Percentiles rank a stretch among this genome's conserved stretches.
Evolutionary conservation across 2,329 filamentous ascomycete species (phyloP).

Genomic region (Pseudocercospora cruenta): DNA sequence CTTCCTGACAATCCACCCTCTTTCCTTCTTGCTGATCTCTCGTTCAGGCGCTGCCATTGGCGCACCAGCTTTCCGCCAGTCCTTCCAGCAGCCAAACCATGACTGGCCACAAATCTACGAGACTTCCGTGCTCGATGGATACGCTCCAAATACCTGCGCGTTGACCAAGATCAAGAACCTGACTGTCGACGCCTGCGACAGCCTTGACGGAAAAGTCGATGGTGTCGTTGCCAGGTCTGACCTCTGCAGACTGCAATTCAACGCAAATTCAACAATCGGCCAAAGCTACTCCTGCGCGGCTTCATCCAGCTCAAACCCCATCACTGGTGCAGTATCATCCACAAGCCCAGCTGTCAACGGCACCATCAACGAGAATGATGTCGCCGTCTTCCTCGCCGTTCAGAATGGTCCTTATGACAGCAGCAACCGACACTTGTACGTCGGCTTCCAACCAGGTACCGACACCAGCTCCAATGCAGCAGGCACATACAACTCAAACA

Average conservation of each 20-base stretch:
- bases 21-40: too few relatives aligned
- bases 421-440: slow-evolving; percentile 45
- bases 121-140: slow-evolving; percentile 38
- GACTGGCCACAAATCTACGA: slow-evolving; percentile 47
- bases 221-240: slow-evolving; percentile 57
- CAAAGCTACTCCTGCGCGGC: slow-evolving; percentile 50
- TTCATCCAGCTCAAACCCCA: slow-evolving; percentile 24
- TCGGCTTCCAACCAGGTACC: slow-evolving; percentile 38
- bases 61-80: slow-evolving; percentile 52
- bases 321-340: slow-evolving; percentile 4
- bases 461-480: slow-evolving; percentile 15
- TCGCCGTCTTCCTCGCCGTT: slow-evolving; percentile 41
- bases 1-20: too few relatives aligned
- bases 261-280: slow-evolving; percentile 53
- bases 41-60: slow-evolving; percentile 42
- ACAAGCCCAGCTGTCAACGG: slow-evolving; percentile 36
- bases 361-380: slow-evolving; percentile 36
- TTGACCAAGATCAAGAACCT: slow-evolving; percentile 57
- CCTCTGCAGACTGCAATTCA: slow-evolving; percentile 51
- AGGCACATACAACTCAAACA: slow-evolving; percentile 37
- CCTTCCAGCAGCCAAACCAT: slow-evolving; percentile 52
- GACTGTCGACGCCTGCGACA: slow-evolving; percentile 59
- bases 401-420: slow-evolving; percentile 46
- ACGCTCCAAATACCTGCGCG: slow-evolving; percentile 50
- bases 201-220: slow-evolving; percentile 58